phyloP scores from a whole-genome alignment of 345 rosid genomes.

The Anacardium occidentale region DNA sequence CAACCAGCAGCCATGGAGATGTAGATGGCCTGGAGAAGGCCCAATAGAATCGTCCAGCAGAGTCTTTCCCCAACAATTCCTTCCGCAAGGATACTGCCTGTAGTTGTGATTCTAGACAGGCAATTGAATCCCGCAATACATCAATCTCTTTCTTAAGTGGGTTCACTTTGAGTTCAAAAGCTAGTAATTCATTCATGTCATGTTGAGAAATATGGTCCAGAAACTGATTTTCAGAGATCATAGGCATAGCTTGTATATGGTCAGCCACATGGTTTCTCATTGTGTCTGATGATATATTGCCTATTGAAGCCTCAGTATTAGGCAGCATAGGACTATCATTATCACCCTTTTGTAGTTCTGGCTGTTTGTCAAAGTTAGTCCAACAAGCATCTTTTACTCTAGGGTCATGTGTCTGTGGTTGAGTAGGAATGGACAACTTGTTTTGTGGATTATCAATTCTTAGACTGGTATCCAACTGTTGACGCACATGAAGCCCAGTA shows the following conservation, averaged over 20 bases:
- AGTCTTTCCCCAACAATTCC: constrained; percentile 35
- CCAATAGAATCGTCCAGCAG: constrained; percentile 39
- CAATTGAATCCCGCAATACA: constrained; percentile 33
- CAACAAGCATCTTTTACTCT: background rate
- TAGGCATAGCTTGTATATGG: background rate
- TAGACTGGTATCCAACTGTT: background rate
- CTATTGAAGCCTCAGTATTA: background rate
- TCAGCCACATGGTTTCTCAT: constrained; percentile 11
- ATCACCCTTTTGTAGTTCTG: constrained; percentile 5
- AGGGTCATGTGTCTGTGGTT: background rate
- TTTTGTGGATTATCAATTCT: background rate
- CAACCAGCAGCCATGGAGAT: constrained; percentile 32
- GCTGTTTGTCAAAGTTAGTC: constrained; percentile 9
- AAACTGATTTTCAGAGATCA: constrained; percentile 15
- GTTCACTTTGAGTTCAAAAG: constrained; percentile 14
- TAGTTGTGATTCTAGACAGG: constrained; percentile 25
- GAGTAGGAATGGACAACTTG: background rate
- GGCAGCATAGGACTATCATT: background rate
- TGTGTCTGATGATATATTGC: constrained; percentile 6
- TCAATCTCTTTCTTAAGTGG: constrained; percentile 23
- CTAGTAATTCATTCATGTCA: constrained; percentile 18
- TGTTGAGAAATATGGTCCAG: constrained; percentile 16
- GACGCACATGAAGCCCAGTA: constrained; percentile 18
- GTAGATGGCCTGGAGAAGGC: constrained; percentile 29
- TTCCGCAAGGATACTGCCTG: constrained; percentile 28